phyloP scores from a whole-genome alignment of 306 rosid species.

The Carpinus viminea region DNA sequence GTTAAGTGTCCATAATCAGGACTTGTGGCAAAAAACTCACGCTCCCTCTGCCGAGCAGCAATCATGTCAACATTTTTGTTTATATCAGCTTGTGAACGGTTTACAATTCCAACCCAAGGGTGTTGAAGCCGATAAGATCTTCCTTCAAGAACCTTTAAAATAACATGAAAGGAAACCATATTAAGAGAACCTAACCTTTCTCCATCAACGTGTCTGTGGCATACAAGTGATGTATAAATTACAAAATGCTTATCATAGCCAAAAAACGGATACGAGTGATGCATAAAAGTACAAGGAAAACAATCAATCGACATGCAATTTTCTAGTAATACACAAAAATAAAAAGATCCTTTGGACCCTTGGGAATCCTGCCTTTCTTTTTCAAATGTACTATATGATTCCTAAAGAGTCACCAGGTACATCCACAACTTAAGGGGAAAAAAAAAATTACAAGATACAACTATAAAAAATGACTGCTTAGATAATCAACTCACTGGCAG shows the following conservation, averaged over 20 bases:
- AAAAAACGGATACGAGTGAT: not conserved
- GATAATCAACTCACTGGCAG: not conserved
- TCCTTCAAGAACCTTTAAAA: conserved; percentile 53
- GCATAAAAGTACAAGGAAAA: not conserved
- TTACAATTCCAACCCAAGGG: conserved; percentile 64
- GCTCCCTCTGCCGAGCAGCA: conserved; percentile 46
- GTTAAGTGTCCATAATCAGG: conserved; percentile 46
- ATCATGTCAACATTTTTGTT: conserved; percentile 48
- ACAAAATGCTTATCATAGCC: not conserved
- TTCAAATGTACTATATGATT: not conserved
- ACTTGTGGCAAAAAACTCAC: conserved; percentile 43
- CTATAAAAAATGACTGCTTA: not conserved
- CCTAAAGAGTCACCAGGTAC: not conserved
- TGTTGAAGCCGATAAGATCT: conserved; percentile 48
- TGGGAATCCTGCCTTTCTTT: not conserved
- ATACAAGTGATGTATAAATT: not conserved
- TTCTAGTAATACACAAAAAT: not conserved
- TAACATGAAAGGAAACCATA: not conserved
- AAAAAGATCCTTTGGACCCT: not conserved
- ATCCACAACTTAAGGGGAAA: not conserved
- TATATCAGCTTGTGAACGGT: conserved; percentile 58
- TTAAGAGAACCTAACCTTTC: not conserved
- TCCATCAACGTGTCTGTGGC: not conserved
- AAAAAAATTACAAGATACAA: not conserved
- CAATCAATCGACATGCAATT: not conserved